These are phyloP conservation scores for Yarrowia phangngaensis DNA, from an alignment of 805 yeast genomes.

Conservation along the genomic window DNA sequence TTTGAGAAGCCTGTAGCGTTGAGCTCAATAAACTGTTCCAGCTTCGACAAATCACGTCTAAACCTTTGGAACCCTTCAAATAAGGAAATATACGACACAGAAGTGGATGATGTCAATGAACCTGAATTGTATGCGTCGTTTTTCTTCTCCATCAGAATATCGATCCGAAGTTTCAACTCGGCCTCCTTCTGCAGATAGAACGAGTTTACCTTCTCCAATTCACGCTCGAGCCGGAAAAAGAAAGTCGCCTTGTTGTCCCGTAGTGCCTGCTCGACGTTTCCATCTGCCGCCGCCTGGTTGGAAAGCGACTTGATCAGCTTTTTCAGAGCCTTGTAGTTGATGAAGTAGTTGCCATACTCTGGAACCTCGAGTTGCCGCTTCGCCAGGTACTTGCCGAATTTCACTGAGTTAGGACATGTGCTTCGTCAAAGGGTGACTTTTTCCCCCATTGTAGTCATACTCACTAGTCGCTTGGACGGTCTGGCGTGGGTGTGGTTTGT, in stretches of 20 bases:
- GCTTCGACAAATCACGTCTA: slow-evolving; percentile 78
- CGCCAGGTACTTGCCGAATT: slow-evolving; percentile 93
- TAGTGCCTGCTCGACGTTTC: slow-evolving; percentile 49
- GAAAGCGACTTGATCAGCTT: slow-evolving; percentile 84
- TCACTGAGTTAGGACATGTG: slow-evolving; percentile 44
- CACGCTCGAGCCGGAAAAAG: slow-evolving; percentile 87
- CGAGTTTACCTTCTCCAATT: slow-evolving; percentile 89
- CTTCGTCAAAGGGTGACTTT: neutral
- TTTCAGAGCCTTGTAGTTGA: slow-evolving; percentile 89
- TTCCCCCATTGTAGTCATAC: neutral
- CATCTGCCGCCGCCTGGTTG: slow-evolving; percentile 43
- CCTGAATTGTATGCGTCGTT: slow-evolving; percentile 47
- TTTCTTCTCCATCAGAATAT: slow-evolving; percentile 70
- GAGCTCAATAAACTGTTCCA: slow-evolving; percentile 90
- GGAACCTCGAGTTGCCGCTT: slow-evolving; percentile 92
- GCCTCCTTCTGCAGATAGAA: slow-evolving; percentile 89
- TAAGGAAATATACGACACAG: slow-evolving; percentile 74
- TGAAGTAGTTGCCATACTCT: slow-evolving; percentile 89
- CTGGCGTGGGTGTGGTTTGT: too few species aligned
- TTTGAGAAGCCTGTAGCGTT: slow-evolving; percentile 95
- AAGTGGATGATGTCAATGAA: slow-evolving; percentile 52
- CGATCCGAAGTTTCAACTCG: slow-evolving; percentile 73
- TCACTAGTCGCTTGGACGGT: neutral
- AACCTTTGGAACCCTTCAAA: slow-evolving; percentile 87
- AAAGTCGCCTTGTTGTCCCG: slow-evolving; percentile 88